Conservation (phyloP, 1,139 yeast species). For the Taphrina deformans region DNA sequence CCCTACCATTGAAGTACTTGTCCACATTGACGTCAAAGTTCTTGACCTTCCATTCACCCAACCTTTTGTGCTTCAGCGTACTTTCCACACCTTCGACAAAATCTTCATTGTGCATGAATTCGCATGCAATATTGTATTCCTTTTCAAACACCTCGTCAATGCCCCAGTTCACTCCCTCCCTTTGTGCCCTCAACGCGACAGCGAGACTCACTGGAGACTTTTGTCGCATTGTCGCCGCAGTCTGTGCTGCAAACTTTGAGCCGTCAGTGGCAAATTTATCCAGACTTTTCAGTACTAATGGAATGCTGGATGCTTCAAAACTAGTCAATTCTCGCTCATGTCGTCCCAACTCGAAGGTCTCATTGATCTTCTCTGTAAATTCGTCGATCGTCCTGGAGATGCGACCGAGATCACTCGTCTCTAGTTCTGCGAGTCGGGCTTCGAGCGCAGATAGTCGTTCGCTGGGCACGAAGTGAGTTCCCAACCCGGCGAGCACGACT, state of each 20-base stretch:
- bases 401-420: conserved; percentile 45
- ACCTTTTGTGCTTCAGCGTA: conserved; percentile 52
- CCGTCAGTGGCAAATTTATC: conserved; percentile 54
- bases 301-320: conserved; percentile 59
- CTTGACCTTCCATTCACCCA: conserved; percentile 28
- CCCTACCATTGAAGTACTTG: conserved; percentile 30
- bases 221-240: conserved; percentile 55
- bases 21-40: conserved; percentile 26
- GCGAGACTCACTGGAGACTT: conserved; percentile 80
- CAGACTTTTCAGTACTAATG: conserved; percentile 61
- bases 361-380: conserved; percentile 69
- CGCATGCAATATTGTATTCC: conserved; percentile 76
- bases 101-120: conserved; percentile 64
- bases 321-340: conserved; percentile 3
- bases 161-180: conserved; percentile 60
- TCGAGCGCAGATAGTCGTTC: conserved; percentile 62
- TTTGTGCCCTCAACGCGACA: conserved; percentile 68
- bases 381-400: conserved; percentile 76
- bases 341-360: conserved; percentile 50
- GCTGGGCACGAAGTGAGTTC: conserved; percentile 82
- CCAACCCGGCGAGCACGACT: conserved; percentile 73
- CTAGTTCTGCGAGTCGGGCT: conserved; percentile 48
- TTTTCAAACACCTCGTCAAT: conserved; percentile 67
- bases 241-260: conserved; percentile 65
- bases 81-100: conserved; percentile 77